A percentile compares a stretch with the other conserved stretches of the same genome.
Conservation (phyloP, 2,329 filamentous ascomycete genomes). For the Juglanconis juglandina region DNA sequence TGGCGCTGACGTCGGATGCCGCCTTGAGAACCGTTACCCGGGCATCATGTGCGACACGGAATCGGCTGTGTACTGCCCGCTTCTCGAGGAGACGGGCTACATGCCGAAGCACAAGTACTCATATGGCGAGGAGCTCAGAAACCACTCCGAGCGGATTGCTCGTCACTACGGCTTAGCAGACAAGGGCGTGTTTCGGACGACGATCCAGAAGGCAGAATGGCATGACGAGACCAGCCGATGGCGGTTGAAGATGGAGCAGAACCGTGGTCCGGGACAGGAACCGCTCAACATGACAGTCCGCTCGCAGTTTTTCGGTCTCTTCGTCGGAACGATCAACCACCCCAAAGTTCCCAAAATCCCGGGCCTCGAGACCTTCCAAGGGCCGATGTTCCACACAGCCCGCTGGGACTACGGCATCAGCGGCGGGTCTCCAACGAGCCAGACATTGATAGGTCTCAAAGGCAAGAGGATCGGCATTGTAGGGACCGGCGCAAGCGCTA, state of each 20-base stretch:
- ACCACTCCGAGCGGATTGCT: slow-evolving; percentile 43
- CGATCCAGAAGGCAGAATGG: slow-evolving; percentile 37
- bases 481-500: slow-evolving; percentile 47
- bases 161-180: slow-evolving; percentile 41
- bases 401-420: slow-evolving; percentile 44
- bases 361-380: slow-evolving; percentile 39
- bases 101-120: slow-evolving; percentile 48
- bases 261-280: slow-evolving; percentile 15
- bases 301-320: slow-evolving; percentile 37
- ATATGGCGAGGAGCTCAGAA: slow-evolving; percentile 36
- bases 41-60: slow-evolving; percentile 57
- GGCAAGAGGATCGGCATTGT: slow-evolving; percentile 46
- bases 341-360: slow-evolving; percentile 42
- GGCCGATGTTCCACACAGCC: slow-evolving; percentile 42
- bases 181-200: slow-evolving; percentile 44
- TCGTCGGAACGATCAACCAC: slow-evolving; percentile 36
- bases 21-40: slow-evolving; percentile 40
- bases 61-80: slow-evolving; percentile 56
- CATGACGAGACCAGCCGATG: slow-evolving; percentile 31
- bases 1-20: neutral
- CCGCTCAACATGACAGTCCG: slow-evolving; percentile 30
- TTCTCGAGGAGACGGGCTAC: slow-evolving; percentile 58
- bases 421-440: slow-evolving; percentile 37
- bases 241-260: slow-evolving; percentile 19
- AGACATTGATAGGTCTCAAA: slow-evolving; percentile 41